phyloP scores from a whole-genome alignment of 2,329 filamentous ascomycete genomes.

The Colletotrichum abscissum region DNA sequence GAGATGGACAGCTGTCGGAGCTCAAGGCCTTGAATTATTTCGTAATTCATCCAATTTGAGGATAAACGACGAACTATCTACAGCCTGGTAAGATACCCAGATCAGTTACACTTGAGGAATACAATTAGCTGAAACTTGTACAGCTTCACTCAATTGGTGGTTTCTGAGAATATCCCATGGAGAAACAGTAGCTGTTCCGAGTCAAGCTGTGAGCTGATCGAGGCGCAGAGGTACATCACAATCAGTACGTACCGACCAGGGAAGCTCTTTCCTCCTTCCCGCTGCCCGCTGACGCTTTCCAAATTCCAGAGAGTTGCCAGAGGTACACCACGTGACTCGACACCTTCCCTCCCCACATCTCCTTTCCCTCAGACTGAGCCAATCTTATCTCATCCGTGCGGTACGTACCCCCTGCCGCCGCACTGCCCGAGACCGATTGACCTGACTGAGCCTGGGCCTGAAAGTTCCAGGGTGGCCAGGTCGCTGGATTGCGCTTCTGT shows the following conservation, averaged over 20 bases:
- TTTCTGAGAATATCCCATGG: neutral
- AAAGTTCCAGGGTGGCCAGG: constrained; percentile 36
- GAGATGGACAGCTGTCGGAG: neutral
- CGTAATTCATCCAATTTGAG: too few relatives aligned
- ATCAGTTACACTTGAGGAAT: neutral
- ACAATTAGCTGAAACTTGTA: neutral
- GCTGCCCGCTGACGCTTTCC: neutral
- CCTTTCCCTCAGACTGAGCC: neutral
- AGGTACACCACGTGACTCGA: neutral
- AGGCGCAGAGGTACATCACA: too few relatives aligned
- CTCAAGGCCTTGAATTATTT: neutral
- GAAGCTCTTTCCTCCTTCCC: neutral
- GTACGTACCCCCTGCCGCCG: constrained; percentile 31
- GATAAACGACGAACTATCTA: neutral
- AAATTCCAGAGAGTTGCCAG: too few relatives aligned
- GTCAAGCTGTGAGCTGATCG: neutral
- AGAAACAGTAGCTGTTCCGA: constrained; percentile 22
- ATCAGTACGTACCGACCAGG: neutral
- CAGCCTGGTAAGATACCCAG: neutral
- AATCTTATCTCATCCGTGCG: neutral
- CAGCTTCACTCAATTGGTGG: neutral
- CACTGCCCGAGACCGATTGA: constrained; percentile 27
- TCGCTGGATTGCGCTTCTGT: constrained; percentile 24
- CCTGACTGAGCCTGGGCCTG: constrained; percentile 28
- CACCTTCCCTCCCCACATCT: neutral